Evolutionary conservation across 2,329 filamentous ascomycete species (phyloP), one percentile per base, ranked within the genome.

Genomic region (Huntiella moniliformis): DNA sequence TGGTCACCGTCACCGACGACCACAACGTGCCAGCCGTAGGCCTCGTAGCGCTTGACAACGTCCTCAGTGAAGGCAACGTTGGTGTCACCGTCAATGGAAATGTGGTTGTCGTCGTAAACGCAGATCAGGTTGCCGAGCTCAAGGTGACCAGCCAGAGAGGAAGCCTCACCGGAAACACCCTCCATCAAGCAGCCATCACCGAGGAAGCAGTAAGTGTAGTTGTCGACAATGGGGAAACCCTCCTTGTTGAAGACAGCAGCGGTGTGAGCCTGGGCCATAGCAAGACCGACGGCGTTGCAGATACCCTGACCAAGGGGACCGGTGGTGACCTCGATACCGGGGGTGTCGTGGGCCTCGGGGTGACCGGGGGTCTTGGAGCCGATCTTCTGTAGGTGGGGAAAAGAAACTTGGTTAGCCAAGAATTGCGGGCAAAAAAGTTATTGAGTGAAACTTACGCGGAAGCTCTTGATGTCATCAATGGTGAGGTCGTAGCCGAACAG

Each of bases 131-230:
- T 98, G 62, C 88, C 91, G 54, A 98, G 78, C 74, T 96, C 82
- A 65, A 96, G 74, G 71, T 98, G 91, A 60, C 91, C 91, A 56
- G 91, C 91, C 56, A 86, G 74, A 51, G 86, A 94, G 56, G 74
- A 84, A 58, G 91, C 88, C 72, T 98, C 91, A 60, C 77, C 76
- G 55, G 91, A 85, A 69, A 98, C 74, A 73, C 91, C 91, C 73
- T 98, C 91, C 87, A 93, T 92, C 67, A 92, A 76, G 68, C 91
- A 98, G 55, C 91, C 91, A 72, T 98, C 91, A 62, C 91, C 91
- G 61, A 98, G 83, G 76, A 96, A 94, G 66, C 65, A 69, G 70
- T 87, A 98, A 62, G 91, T 98, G 76, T 95, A 77, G 79, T 96
- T 95, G 76, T 92, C 81, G 66, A 93, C 67, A 48, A 98, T 67